Base-by-base conservation (phyloP, 2,329 filamentous ascomycete genomes). In the Cladobotryum mycophilum region DNA sequence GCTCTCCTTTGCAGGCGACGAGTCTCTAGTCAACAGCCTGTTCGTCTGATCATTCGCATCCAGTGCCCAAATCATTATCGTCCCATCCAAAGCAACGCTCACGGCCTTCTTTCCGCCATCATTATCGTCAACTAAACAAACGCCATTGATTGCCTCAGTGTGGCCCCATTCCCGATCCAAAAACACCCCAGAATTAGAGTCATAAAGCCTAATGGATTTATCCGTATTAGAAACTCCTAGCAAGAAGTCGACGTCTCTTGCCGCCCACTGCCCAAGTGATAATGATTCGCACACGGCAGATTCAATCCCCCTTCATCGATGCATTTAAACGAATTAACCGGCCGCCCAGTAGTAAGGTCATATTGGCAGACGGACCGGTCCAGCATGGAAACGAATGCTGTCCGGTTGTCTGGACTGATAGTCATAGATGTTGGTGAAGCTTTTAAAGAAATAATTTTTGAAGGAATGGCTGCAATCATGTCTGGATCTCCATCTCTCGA, bases 91-190 rank as follows among this genome's bases (percentile, higher is more conserved):
- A 2, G 86, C 88, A 33, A 87, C 86, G 57, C 85, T 91, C 47
- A 92, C 79, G 40, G 89, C 70, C 53, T 76, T 78, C 47, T 79
- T 78, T 22, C 72, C 70, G 14, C 75, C 72, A 14, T 80, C 78
- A 0, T 76, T 74, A 7, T 75, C 75, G 49, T 86, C 80, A 11
- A 92, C 66, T 15, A 96, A 70, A 4, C 86, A 80, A 15, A 95
- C 82, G 53, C 91, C 91, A 47, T 88, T 95, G 56, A 99, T 89
- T 8, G 91, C 87, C 64, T 96, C 91, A 0, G 91, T 96, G 60
- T 99, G 93, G 1, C 93, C 93, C 81, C 90, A 96, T 69, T 97
- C 93, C 38, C 89, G 83, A 46, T 90, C 87, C 25, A 97, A 71
- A 51, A 99, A 85, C 2, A 74, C 71, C 8, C 92, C 91, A 40